Conservation (phyloP, 352 stramenopile species). For the Phytopythium sindhum region DNA sequence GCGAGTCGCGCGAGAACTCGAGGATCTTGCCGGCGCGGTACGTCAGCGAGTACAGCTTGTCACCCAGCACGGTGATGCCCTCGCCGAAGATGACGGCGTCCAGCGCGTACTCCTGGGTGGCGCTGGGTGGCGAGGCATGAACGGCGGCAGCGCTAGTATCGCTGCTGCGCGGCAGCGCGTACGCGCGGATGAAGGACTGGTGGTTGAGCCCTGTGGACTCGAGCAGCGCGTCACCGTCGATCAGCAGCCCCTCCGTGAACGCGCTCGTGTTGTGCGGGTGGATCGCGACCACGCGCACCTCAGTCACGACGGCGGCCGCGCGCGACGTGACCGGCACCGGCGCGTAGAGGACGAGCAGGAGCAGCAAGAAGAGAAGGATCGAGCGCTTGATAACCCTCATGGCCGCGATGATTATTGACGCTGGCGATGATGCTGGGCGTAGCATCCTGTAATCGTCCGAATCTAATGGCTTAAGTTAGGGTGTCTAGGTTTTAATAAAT, state of each 20-base stretch:
- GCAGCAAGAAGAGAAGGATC: background rate
- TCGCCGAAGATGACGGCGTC: constrained; percentile 69
- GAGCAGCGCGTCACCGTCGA: constrained; percentile 54
- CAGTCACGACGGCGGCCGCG: constrained; percentile 17
- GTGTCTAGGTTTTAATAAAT: background rate
- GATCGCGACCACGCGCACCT: constrained; percentile 54
- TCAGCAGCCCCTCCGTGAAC: constrained; percentile 77
- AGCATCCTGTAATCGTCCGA: background rate
- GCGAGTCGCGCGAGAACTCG: constrained; percentile 50
- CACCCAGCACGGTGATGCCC: constrained; percentile 62
- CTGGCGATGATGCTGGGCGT: background rate
- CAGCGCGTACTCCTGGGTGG: constrained; percentile 54
- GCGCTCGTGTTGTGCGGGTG: constrained; percentile 59
- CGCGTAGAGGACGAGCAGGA: constrained; percentile 2
- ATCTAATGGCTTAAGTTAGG: background rate
- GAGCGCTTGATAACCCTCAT: background rate
- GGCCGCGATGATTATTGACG: background rate
- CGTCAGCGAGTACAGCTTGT: constrained; percentile 81
- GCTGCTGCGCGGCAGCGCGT: constrained; percentile 21
- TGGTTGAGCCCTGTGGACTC: constrained; percentile 72
- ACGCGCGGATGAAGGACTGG: constrained; percentile 72
- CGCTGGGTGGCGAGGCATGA: constrained; percentile 12
- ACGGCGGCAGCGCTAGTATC: background rate
- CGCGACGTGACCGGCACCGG: background rate
- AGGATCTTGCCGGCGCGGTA: constrained; percentile 72